phyloP scores from a whole-genome alignment of 305 asterid species.

The Andrographis paniculata region DNA sequence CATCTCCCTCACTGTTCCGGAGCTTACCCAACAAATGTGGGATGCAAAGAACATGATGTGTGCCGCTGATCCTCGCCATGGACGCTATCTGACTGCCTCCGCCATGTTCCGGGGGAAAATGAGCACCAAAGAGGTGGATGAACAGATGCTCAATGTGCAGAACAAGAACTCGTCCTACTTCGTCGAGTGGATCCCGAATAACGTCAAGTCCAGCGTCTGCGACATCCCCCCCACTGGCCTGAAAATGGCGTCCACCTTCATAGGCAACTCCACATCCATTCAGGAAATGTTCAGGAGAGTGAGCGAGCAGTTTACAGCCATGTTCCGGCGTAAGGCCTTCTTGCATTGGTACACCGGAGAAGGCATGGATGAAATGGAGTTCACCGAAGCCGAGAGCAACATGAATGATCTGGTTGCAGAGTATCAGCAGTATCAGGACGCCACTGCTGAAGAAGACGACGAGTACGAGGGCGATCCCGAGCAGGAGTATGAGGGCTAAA shows the following conservation, averaged over 20 bases:
- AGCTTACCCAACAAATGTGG: slow-evolving; percentile 89
- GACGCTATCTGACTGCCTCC: slow-evolving; percentile 70
- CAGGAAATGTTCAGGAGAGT: slow-evolving; percentile 89
- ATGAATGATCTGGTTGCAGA: slow-evolving; percentile 89
- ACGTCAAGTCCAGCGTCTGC: slow-evolving; percentile 81
- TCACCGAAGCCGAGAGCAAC: too few species aligned
- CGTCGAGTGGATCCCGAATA: slow-evolving; percentile 87
- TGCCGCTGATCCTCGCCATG: slow-evolving; percentile 84
- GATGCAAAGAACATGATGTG: too few species aligned
- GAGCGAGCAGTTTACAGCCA: slow-evolving; percentile 89
- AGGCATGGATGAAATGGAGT: slow-evolving; percentile 96
- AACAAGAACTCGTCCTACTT: slow-evolving; percentile 86
- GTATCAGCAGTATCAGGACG: slow-evolving; percentile 90
- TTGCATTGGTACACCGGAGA: slow-evolving; percentile 96
- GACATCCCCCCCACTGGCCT: slow-evolving; percentile 76
- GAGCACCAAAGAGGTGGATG: too few species aligned
- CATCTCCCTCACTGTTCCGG: slow-evolving; percentile 82
- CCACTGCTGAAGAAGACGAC: slow-evolving; percentile 73
- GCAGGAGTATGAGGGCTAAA: slow-evolving; percentile 23
- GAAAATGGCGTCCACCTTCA: slow-evolving; percentile 70
- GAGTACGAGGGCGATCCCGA: slow-evolving; percentile 41
- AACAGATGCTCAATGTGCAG: slow-evolving; percentile 86
- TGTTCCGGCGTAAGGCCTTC: slow-evolving; percentile 88
- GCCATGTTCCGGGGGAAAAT: slow-evolving; percentile 86
- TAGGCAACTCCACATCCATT: slow-evolving; percentile 80